These are phyloP conservation scores for Aspergillus caelatus DNA, from an alignment of 2,329 filamentous ascomycete genomes.

Conservation along the genomic window DNA sequence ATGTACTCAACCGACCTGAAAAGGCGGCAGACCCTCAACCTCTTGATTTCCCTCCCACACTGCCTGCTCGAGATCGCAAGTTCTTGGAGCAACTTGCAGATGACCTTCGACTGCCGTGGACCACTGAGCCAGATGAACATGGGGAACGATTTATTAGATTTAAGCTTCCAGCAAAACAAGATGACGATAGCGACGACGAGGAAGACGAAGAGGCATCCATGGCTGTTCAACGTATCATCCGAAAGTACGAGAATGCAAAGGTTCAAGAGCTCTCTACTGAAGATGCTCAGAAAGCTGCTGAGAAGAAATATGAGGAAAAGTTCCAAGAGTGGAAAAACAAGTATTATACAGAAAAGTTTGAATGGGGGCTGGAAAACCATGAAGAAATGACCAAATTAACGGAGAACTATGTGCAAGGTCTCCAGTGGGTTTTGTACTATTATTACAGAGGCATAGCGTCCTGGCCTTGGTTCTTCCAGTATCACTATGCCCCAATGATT, in stretches of 20 bases:
- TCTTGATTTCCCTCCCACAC: constrained; percentile 71
- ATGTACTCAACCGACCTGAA: constrained; percentile 69
- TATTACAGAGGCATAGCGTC: constrained; percentile 97
- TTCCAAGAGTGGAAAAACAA: constrained; percentile 92
- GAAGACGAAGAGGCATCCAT: constrained; percentile 83
- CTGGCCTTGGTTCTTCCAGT: constrained; percentile 97
- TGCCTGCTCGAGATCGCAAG: constrained; percentile 84
- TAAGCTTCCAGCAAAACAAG: constrained; percentile 58
- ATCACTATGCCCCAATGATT: constrained; percentile 97
- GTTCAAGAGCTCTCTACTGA: constrained; percentile 78
- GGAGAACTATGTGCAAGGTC: constrained; percentile 95
- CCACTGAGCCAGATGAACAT: constrained; percentile 64
- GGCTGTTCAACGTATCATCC: constrained; percentile 82
- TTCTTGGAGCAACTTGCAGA: constrained; percentile 88
- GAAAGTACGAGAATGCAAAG: constrained; percentile 86
- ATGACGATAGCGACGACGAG: constrained; percentile 62
- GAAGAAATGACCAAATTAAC: constrained; percentile 78
- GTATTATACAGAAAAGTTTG: constrained; percentile 90
- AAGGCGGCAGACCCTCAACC: constrained; percentile 51
- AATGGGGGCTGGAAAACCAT: constrained; percentile 80
- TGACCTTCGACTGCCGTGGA: constrained; percentile 67
- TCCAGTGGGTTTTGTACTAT: constrained; percentile 98
- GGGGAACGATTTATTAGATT: constrained; percentile 69
- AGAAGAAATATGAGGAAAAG: constrained; percentile 85
- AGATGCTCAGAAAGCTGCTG: constrained; percentile 76